Conservation (phyloP, 768 basidiomycete genomes). For the Podaxis carcinomalis region DNA sequence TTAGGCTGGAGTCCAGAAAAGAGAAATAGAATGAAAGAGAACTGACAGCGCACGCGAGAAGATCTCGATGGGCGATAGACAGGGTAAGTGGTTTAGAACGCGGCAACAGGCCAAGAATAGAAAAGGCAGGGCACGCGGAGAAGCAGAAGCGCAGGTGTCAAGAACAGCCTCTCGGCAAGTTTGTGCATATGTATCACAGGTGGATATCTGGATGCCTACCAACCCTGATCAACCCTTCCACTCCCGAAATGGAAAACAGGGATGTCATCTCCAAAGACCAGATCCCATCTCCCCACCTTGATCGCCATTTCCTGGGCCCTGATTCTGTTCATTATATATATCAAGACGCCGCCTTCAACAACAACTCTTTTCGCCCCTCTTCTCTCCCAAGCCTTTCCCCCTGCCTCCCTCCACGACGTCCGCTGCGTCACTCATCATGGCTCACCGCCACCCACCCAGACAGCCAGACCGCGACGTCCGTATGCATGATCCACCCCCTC, state of each 20-base stretch:
- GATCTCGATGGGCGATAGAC: constrained; percentile 33
- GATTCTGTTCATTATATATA: constrained; percentile 55
- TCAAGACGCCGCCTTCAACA: constrained; percentile 37
- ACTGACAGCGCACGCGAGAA: constrained; percentile 27
- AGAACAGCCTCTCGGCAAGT: constrained; percentile 14
- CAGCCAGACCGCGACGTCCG: constrained; percentile 50
- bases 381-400: constrained; percentile 33
- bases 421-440: constrained; percentile 20
- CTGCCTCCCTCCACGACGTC: constrained; percentile 21
- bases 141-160: constrained; percentile 25
- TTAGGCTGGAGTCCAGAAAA: constrained; percentile 11
- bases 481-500: constrained; percentile 53
- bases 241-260: constrained; percentile 28
- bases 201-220: constrained; percentile 9
- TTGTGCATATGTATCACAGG: constrained; percentile 10
- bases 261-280: constrained; percentile 39
- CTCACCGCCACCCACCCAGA: constrained; percentile 16
- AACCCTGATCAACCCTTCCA: constrained; percentile 9
- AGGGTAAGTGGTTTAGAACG: constrained; percentile 35
- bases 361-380: constrained; percentile 47
- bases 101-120: constrained; percentile 46
- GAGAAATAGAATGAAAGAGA: constrained; percentile 25
- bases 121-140: constrained; percentile 58
- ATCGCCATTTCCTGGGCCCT: constrained; percentile 52
- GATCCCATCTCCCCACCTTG: constrained; percentile 48